A percentile compares a stretch with the other conserved stretches of the same genome.
phyloP scores from a whole-genome alignment of 139 green algal genomes.

The Eudorina sp. region DNA sequence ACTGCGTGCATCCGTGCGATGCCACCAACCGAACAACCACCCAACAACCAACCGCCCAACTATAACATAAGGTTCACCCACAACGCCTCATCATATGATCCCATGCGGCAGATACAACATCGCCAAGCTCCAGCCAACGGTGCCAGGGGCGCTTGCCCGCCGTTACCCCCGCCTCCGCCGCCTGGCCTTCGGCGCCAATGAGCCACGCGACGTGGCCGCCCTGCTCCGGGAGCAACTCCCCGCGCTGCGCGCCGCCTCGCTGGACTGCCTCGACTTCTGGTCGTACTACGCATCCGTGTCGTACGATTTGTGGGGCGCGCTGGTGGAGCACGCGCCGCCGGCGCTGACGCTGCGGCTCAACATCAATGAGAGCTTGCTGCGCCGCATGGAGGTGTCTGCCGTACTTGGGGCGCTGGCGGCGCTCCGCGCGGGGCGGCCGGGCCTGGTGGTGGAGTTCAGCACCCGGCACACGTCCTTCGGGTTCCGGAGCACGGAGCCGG shows the following conservation, averaged over 20 bases:
- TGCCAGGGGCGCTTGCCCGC: not conserved
- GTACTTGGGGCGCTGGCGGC: not conserved
- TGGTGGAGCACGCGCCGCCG: not conserved
- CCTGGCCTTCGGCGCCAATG: conserved; percentile 38
- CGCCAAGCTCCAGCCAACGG: not conserved
- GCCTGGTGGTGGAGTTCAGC: conserved; percentile 28
- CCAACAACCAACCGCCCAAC: too few relatives aligned
- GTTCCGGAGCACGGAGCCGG: not conserved
- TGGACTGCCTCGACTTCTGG: conserved; percentile 34
- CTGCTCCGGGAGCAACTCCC: conserved; percentile 10
- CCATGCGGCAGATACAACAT: conserved; percentile 45
- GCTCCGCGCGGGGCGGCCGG: not conserved
- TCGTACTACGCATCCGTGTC: conserved; percentile 16
- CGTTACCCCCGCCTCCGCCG: conserved; percentile 23
- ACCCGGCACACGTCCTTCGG: conserved; percentile 20
- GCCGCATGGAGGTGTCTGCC: conserved; percentile 9
- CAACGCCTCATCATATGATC: too few relatives aligned
- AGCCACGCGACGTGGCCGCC: not conserved
- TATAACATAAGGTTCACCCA: too few relatives aligned
- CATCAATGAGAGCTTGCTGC: conserved; percentile 42
- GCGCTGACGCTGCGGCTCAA: conserved; percentile 6
- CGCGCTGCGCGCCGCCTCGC: not conserved
- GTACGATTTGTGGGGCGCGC: not conserved
- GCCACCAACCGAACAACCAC: too few relatives aligned
- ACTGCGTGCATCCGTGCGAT: too few relatives aligned